These are phyloP conservation scores for Pseudomonodictys pantanalensis DNA, from an alignment of 495 filamentous ascomycete genomes.

Conservation along the genomic window DNA sequence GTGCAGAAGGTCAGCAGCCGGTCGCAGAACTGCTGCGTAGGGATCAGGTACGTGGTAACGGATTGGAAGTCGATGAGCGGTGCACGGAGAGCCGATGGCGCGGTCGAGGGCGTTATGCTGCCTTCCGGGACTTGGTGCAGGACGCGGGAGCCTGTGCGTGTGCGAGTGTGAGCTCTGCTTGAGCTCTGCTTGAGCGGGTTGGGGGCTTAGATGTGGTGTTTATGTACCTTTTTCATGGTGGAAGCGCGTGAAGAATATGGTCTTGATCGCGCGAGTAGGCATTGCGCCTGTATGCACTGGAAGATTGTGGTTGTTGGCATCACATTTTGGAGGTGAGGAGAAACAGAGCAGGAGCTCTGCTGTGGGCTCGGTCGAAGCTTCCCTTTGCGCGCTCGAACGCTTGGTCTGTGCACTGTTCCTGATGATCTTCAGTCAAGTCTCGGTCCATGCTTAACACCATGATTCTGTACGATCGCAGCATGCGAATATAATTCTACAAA, in stretches of 20 bases:
- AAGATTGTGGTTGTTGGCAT: not conserved
- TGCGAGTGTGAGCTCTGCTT: constrained; percentile 3
- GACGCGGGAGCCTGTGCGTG: constrained; percentile 66
- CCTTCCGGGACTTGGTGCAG: constrained; percentile 70
- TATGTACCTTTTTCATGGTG: constrained; percentile 77
- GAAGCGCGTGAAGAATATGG: constrained; percentile 94
- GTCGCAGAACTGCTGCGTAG: constrained; percentile 85
- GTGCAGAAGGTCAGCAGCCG: constrained; percentile 77
- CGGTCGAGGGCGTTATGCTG: constrained; percentile 64
- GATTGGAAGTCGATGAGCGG: constrained; percentile 79
- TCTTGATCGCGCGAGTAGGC: constrained; percentile 68
- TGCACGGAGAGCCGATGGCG: constrained; percentile 49
- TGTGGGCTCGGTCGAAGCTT: too few relatives aligned
- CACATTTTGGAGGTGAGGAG: not conserved
- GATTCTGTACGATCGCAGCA: too few relatives aligned
- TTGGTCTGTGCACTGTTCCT: too few relatives aligned
- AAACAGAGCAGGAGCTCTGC: not conserved
- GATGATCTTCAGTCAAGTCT: too few relatives aligned
- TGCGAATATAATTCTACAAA: too few relatives aligned
- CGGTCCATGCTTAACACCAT: too few relatives aligned
- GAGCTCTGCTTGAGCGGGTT: not conserved
- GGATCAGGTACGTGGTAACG: constrained; percentile 86
- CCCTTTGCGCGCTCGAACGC: too few relatives aligned
- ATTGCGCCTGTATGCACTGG: constrained; percentile 1
- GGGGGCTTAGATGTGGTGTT: constrained; percentile 1